These are phyloP conservation scores for Agapanthus africanus DNA, from an alignment of 106 monocot species.

Conservation along the genomic window DNA sequence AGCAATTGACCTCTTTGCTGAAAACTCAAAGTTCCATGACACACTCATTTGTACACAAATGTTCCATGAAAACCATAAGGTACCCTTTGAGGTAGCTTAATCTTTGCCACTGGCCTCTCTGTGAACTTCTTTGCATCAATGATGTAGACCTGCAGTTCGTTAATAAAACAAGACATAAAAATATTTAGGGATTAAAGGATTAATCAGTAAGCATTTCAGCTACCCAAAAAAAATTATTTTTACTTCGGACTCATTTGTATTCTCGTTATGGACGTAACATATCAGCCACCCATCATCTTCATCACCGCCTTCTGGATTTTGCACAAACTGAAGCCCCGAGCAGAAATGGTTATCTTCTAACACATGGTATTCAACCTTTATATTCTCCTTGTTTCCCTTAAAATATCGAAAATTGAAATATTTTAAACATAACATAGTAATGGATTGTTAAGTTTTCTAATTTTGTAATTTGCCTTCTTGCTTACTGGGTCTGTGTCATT, in stretches of 20 bases:
- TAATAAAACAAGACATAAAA: neutral
- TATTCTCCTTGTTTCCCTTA: constrained; percentile 5
- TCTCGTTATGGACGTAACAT: constrained; percentile 18
- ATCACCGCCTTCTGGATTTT: constrained; percentile 11
- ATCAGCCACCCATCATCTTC: constrained; percentile 31
- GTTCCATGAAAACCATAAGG: constrained; percentile 32
- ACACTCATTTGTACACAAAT: constrained; percentile 6
- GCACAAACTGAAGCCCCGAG: constrained; percentile 23
- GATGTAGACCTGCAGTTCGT: constrained; percentile 17
- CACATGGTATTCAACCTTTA: constrained; percentile 18
- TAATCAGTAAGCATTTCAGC: too few relatives aligned
- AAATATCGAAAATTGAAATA: neutral
- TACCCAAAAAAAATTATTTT: too few relatives aligned
- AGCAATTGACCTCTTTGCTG: too few relatives aligned
- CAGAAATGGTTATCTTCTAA: constrained; percentile 16
- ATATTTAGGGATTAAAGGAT: neutral
- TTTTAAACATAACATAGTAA: too few relatives aligned
- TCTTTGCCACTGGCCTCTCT: constrained; percentile 16
- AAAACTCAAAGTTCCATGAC: neutral
- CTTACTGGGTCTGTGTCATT: constrained; percentile 8
- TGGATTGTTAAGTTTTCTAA: too few relatives aligned
- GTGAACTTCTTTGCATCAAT: constrained; percentile 29
- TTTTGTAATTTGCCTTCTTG: neutral
- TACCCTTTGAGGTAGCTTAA: constrained; percentile 25
- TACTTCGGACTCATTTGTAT: constrained; percentile 15